Percentiles rank a stretch among this genome's conserved stretches.
These are phyloP conservation scores for Teratosphaeria epicoccoides DNA, from an alignment of 2,329 filamentous ascomycete species.

Conservation along the genomic window DNA sequence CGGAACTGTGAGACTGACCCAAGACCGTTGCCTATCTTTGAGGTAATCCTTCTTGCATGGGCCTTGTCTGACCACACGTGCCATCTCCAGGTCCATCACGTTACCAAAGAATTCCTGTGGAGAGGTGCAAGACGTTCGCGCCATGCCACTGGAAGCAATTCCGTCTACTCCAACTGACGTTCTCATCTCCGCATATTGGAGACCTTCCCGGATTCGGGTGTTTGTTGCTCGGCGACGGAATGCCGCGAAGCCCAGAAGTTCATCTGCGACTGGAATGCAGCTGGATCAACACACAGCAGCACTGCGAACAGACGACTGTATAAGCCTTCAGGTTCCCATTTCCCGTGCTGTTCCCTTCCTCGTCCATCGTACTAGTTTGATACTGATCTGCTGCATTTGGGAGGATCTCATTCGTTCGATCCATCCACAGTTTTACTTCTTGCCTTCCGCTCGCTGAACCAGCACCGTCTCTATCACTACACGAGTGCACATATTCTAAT, in stretches of 20 bases:
- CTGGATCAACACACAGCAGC: conserved; percentile 18
- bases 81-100: too few relatives aligned
- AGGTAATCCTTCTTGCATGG: too few relatives aligned
- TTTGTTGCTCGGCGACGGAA: conserved; percentile 22
- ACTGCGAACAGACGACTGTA: conserved; percentile 18
- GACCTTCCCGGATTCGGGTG: conserved; percentile 16
- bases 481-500: neutral
- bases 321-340: conserved; percentile 14
- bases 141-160: neutral
- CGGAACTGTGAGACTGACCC: neutral
- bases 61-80: too few relatives aligned
- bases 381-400: conserved; percentile 16
- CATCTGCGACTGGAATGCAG: conserved; percentile 21
- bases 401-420: conserved; percentile 24
- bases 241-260: conserved; percentile 12
- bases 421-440: conserved; percentile 5
- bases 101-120: neutral
- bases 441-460: conserved; percentile 3
- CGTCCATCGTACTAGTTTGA: conserved; percentile 11
- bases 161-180: neutral
- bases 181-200: conserved; percentile 10
- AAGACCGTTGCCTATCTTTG: neutral
- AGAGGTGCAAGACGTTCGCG: neutral
- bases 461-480: conserved; percentile 4
- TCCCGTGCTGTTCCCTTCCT: conserved; percentile 6